Conservation (phyloP, 768 basidiomycete genomes). For the Pulveroboletus ravenelii region DNA sequence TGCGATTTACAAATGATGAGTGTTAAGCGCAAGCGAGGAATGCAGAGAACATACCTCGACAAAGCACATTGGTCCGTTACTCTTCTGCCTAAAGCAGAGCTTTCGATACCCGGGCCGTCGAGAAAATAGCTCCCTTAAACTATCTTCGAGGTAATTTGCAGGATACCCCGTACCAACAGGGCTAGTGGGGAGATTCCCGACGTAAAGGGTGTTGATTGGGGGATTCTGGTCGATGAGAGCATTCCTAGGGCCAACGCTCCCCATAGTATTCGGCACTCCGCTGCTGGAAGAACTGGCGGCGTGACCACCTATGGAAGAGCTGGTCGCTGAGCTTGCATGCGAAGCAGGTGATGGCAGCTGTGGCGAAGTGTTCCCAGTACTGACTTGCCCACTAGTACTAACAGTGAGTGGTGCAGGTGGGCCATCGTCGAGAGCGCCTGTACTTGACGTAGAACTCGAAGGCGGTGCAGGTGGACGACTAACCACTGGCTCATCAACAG, state of each 20-base stretch:
- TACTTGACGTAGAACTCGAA: conserved; percentile 39
- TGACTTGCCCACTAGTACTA: conserved; percentile 40
- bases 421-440: conserved; percentile 38
- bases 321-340: conserved; percentile 47
- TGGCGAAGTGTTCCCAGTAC: conserved; percentile 47
- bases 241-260: conserved; percentile 32
- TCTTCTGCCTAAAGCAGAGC: conserved; percentile 93
- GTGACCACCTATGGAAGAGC: conserved; percentile 31
- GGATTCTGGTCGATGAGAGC: conserved; percentile 83
- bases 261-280: conserved; percentile 18
- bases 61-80: conserved; percentile 98
- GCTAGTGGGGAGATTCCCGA: conserved; percentile 92
- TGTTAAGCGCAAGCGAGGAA: background rate
- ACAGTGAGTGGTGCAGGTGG: conserved; percentile 36
- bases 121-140: conserved; percentile 76
- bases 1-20: conserved; percentile 28
- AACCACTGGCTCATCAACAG: conserved; percentile 23
- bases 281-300: conserved; percentile 29
- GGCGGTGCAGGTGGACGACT: conserved; percentile 32
- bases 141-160: conserved; percentile 81
- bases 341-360: conserved; percentile 76
- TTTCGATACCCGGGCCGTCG: conserved; percentile 82
- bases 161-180: conserved; percentile 68
- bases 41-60: conserved; percentile 65
- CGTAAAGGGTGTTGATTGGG: conserved; percentile 98